A percentile compares a stretch with the other conserved stretches of the same genome.
These are phyloP conservation scores for Chloris gayana DNA, from an alignment of 176 grass and related monocot genomes.

Conservation along the genomic window DNA sequence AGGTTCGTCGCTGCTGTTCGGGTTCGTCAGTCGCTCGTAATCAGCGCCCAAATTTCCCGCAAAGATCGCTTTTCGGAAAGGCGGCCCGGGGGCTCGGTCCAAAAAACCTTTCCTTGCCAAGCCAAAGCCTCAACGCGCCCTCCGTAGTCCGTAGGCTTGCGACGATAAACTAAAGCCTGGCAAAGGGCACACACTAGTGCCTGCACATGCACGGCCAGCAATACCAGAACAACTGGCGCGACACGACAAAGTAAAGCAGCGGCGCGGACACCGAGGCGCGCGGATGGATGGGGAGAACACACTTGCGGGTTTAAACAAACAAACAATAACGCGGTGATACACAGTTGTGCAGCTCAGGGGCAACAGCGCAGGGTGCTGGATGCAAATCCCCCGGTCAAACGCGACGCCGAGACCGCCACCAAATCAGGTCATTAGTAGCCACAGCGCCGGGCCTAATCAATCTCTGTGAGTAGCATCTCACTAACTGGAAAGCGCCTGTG, in stretches of 20 bases:
- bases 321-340: background rate
- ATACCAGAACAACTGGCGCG: slow-evolving; percentile 23
- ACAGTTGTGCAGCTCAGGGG: background rate
- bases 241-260: slow-evolving; percentile 19
- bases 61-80: slow-evolving; percentile 35
- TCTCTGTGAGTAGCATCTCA: background rate
- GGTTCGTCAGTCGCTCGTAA: background rate
- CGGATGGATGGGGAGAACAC: background rate
- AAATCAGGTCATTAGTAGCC: background rate
- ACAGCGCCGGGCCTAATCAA: background rate
- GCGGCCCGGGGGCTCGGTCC: background rate
- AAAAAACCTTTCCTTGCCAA: slow-evolving; percentile 4
- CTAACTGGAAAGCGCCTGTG: background rate
- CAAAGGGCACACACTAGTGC: background rate
- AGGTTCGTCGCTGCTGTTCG: background rate
- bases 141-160: background rate
- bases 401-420: background rate
- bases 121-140: background rate
- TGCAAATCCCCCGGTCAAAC: slow-evolving; percentile 8
- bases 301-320: background rate
- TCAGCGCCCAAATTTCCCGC: slow-evolving; percentile 19
- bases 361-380: background rate
- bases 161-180: slow-evolving; percentile 28
- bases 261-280: slow-evolving; percentile 20
- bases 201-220: slow-evolving; percentile 19